phyloP scores from a whole-genome alignment of 169 alveolate genomes.

The Prorocentrum cordatum region DNA sequence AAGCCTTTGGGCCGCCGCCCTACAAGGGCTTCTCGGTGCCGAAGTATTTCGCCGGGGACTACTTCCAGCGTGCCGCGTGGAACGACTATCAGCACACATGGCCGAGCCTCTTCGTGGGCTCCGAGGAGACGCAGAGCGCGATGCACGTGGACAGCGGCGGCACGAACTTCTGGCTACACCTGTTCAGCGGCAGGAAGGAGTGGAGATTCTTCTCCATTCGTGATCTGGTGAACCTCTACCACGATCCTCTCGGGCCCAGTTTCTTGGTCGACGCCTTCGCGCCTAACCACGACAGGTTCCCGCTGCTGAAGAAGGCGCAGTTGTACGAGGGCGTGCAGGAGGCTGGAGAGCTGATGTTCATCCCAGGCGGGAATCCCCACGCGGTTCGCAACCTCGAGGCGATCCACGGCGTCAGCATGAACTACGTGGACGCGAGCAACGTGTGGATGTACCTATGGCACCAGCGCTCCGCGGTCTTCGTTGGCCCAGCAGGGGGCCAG shows the following conservation, averaged over 20 bases:
- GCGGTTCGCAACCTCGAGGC: conserved; percentile 32
- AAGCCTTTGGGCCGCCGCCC: conserved; percentile 18
- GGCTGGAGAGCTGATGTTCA: conserved; percentile 20
- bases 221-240: neutral
- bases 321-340: neutral
- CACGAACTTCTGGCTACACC: conserved; percentile 26
- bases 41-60: conserved; percentile 45
- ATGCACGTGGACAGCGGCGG: conserved; percentile 14
- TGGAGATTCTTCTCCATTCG: neutral
- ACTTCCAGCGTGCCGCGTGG: conserved; percentile 36
- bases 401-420: conserved; percentile 60
- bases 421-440: conserved; percentile 4
- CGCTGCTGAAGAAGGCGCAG: neutral
- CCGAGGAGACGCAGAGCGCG: conserved; percentile 19
- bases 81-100: conserved; percentile 42
- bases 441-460: neutral
- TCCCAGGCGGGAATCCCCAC: conserved; percentile 52
- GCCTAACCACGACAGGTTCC: neutral
- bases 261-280: conserved; percentile 23
- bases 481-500: neutral
- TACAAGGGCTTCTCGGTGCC: conserved; percentile 25
- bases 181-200: conserved; percentile 39
- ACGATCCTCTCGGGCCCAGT: neutral
- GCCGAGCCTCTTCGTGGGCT: conserved; percentile 61
- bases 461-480: neutral